Evolutionary conservation across 805 yeast genomes (phyloP).

Genomic region (Kockiozyma suomiensis): DNA sequence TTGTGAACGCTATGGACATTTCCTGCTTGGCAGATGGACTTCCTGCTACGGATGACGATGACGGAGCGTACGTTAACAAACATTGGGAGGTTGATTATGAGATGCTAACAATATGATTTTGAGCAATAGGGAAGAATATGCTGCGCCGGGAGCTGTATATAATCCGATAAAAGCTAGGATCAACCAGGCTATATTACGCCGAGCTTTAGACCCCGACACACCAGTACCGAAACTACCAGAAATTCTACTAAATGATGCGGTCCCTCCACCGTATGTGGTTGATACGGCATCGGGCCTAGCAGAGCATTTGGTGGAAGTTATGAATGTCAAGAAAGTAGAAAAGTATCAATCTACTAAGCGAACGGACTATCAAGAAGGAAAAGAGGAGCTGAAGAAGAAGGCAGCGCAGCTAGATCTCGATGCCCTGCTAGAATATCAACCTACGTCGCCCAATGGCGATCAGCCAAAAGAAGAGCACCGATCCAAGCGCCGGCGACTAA

Average conservation of each 20-base stretch:
- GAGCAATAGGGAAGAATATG: constrained; percentile 34
- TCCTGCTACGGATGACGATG: constrained; percentile 24
- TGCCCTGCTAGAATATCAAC: constrained; percentile 11
- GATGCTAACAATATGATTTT: too few relatives aligned
- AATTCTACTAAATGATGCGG: not conserved
- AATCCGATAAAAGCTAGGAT: constrained; percentile 39
- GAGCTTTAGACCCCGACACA: constrained; percentile 43
- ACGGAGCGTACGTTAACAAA: constrained; percentile 36
- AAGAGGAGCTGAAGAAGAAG: constrained; percentile 4
- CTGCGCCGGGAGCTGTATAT: constrained; percentile 38
- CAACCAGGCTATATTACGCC: constrained; percentile 36
- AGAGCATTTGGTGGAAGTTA: constrained; percentile 4
- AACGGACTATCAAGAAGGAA: constrained; percentile 7
- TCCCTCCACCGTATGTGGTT: constrained; percentile 17
- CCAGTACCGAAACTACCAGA: constrained; percentile 23
- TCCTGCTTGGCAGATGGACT: constrained; percentile 36
- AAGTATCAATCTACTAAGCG: constrained; percentile 24
- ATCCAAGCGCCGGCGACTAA: not conserved
- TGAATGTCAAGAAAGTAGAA: constrained; percentile 22
- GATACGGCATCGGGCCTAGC: constrained; percentile 11
- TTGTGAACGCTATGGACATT: constrained; percentile 51
- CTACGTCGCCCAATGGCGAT: not conserved
- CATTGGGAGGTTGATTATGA: too few relatives aligned
- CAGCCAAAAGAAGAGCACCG: not conserved
- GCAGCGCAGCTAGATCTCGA: constrained; percentile 12